Evolutionary conservation across 2,329 filamentous ascomycete genomes (phyloP), one percentile per base, ranked within the genome.

Genomic region (Simplicillium aogashimaense): DNA sequence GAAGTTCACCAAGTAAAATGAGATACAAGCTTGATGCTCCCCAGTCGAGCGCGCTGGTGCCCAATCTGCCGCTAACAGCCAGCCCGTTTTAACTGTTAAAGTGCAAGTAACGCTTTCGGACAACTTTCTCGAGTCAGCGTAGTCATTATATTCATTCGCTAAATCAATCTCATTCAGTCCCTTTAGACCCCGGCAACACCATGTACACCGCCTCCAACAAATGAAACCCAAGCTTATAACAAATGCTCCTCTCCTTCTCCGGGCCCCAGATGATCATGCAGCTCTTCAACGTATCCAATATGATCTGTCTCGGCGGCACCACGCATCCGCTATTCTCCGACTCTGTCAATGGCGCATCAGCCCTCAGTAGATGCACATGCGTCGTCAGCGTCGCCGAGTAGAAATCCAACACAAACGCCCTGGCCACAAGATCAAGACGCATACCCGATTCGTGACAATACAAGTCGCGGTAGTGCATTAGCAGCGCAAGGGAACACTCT

Each of bases 251-350:
- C 13, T 58, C 52, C 40, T 32, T 15, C 47, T 61, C 57, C 1
- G 50, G 50, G n/a, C 49, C 51, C 58, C 57, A 62, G 8, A 62
- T 61, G 7, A 58, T 54, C 9, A 60, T 48, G 35, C 58, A 62
- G 40, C 50, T 56, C 36, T 45, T 46, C 14, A 61, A 34, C 0
- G 56, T 60, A 16, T 62, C 58, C 7, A 60, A 45, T 11, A 62
- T 60, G 13, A 61, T 55, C 38, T 60, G 57, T 3, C 58, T 47
- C 9, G 56, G 58, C 3, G 57, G 58, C 20, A 61, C 55, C 15
- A 50, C 44, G 29, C 53, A 58, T 7, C 50, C 52, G 32, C 49
- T 51, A 9, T 45, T 47, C 5, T 50, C 46, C 2, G 50, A 50
- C 10, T 45, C 53, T 9, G 57, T 53, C 4, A 61, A 45, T 3